Percentiles rank a stretch among this genome's conserved stretches.
Conservation (phyloP, 129 eudicot species). For the Escallonia rubra region DNA sequence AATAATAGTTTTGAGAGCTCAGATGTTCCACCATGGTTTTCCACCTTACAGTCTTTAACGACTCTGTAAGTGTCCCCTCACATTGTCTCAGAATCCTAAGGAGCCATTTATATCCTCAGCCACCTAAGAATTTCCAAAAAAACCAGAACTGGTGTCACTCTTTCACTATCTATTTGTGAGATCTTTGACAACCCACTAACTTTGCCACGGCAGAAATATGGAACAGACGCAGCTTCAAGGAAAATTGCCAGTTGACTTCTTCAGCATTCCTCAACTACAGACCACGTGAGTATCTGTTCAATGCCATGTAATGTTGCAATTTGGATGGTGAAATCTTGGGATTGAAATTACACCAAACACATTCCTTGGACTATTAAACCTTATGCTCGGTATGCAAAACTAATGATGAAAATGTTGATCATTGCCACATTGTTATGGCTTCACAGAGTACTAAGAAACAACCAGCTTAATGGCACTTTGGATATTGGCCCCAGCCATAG, state of each 20-base stretch:
- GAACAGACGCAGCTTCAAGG: conserved; percentile 48
- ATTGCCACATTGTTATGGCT: neutral
- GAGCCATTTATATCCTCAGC: neutral
- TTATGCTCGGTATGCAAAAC: too few relatives aligned
- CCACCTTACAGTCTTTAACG: conserved; percentile 59
- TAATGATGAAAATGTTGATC: neutral
- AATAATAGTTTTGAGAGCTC: conserved; percentile 64
- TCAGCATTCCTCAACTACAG: conserved; percentile 50
- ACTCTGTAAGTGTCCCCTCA: conserved; percentile 59
- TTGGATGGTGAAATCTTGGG: too few relatives aligned
- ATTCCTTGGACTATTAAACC: too few relatives aligned
- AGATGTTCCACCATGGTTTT: conserved; percentile 68
- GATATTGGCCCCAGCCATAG: conserved; percentile 38
- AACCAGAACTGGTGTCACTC: too few relatives aligned
- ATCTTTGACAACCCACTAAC: conserved; percentile 4
- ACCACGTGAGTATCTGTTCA: conserved; percentile 47
- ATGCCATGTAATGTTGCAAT: neutral
- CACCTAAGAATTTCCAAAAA: too few relatives aligned
- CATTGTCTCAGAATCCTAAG: neutral
- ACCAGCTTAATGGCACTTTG: conserved; percentile 46
- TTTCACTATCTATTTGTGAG: neutral
- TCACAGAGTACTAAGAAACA: conserved; percentile 43
- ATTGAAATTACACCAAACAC: conserved; percentile 4
- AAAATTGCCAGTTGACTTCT: conserved; percentile 43
- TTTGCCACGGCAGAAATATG: conserved; percentile 44